Evolutionary conservation across 805 yeast genomes (phyloP), one percentile per base, ranked within the genome.

Genomic region (Dipodascus albidus): DNA sequence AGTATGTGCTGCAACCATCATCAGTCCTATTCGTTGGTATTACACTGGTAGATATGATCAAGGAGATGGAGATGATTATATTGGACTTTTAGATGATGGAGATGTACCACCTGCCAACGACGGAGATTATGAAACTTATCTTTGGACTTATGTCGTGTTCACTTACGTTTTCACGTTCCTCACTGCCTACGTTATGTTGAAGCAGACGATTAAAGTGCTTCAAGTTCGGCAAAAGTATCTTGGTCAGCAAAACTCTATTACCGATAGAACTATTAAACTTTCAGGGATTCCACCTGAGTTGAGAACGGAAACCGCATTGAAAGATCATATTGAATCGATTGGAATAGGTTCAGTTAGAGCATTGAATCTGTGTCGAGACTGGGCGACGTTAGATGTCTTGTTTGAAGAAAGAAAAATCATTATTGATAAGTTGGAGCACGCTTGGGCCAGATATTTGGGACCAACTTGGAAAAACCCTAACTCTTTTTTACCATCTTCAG

Each of bases 221-320:
- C 70, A 74, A 51, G 83, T 85, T 59, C 78, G 98, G 57, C 98
- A 91, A 68, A 70, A 70, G 51, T 85, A 86, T 62, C 71, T 91
- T 58, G 97, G 98, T 0, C 78, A 77, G 57, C 97, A 90, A 65
- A 85, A 85, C 64, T 83, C 96, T 8, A 76, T 91, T 55, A 87
- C 98, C 0, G 98, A 91, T 72, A 76, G 96, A 64, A 93, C 98
- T 0, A 83, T 93, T 44, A 73, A 91, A 54, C 66, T 91, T 14
- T 81, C 91, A 38, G 98, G 98, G 0, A 87, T 91, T 2, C 97
- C 98, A 0, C 83, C 86, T 0, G 81, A 82, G 49, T 70, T 90
- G 47, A 74, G 97, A 51, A 82, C 80, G 54, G 89, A 82, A 59
- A 74, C 75, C n/a, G 80, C 79, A 14, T 69, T 91, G 59, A 82